A percentile compares a stretch with the other conserved stretches of the same genome.
phyloP scores from a whole-genome alignment of 345 rosid species.

The Draba incana region DNA sequence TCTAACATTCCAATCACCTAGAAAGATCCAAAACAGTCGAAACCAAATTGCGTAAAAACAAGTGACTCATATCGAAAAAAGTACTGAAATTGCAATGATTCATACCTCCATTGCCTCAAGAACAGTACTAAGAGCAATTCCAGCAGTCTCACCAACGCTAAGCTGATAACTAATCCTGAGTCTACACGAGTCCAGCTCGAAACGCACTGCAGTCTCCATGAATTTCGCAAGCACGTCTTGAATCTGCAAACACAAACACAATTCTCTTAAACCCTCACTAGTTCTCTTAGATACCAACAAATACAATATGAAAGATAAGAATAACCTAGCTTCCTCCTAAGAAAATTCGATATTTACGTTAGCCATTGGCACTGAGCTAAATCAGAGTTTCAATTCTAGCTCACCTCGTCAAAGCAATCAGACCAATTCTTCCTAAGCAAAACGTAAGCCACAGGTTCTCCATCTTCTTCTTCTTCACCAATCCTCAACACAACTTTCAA shows the following conservation, averaged over 20 bases:
- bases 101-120: conserved; percentile 91
- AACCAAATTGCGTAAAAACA: conserved; percentile 7
- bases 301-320: not conserved
- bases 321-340: not conserved
- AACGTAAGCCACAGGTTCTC: conserved; percentile 73
- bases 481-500: conserved; percentile 70
- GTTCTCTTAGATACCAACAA: not conserved
- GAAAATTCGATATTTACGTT: no score
- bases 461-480: conserved; percentile 62
- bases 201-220: conserved; percentile 72
- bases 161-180: conserved; percentile 59
- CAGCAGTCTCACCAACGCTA: conserved; percentile 52
- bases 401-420: conserved; percentile 86
- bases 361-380: conserved; percentile 2
- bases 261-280: conserved; percentile 52
- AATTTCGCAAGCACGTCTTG: conserved; percentile 79
- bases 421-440: conserved; percentile 78
- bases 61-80: not conserved
- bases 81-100: not conserved
- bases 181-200: conserved; percentile 56
- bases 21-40: conserved; percentile 22
- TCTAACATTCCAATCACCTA: conserved; percentile 86
- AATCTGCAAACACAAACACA: conserved; percentile 75
- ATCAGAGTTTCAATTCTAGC: not conserved
- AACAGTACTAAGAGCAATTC: conserved; percentile 60